Evolutionary conservation across 129 eudicot genomes (phyloP).

Genomic region (Dittrichia graveolens): DNA sequence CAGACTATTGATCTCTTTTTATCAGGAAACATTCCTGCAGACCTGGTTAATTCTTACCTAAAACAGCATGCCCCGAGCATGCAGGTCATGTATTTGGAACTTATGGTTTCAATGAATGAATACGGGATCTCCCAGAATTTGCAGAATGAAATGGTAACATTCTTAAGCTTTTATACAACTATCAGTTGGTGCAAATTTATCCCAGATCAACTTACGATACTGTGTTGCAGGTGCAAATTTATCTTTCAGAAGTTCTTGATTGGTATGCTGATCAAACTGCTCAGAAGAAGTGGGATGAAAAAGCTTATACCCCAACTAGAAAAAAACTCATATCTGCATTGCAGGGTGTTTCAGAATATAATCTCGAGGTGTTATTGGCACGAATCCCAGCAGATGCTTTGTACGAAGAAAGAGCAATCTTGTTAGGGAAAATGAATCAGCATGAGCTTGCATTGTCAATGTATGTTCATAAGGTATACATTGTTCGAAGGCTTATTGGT

Average conservation of each 20-base stretch:
- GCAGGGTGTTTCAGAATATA: slow-evolving; percentile 84
- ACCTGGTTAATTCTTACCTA: slow-evolving; percentile 83
- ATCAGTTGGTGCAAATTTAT: background rate
- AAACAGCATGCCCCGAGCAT: slow-evolving; percentile 91
- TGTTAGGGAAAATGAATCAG: slow-evolving; percentile 96
- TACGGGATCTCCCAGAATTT: slow-evolving; percentile 82
- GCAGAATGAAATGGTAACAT: slow-evolving; percentile 92
- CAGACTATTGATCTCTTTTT: slow-evolving; percentile 92
- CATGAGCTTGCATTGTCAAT: slow-evolving; percentile 96
- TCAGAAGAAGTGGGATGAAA: slow-evolving; percentile 90
- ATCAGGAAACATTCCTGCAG: slow-evolving; percentile 93
- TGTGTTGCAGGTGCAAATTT: slow-evolving; percentile 80
- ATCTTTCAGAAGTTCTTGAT: slow-evolving; percentile 94
- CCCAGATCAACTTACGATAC: slow-evolving; percentile 18
- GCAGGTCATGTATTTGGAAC: slow-evolving; percentile 91
- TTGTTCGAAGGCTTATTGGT: background rate
- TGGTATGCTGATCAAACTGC: slow-evolving; percentile 72
- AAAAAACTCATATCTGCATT: slow-evolving; percentile 85
- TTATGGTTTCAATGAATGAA: slow-evolving; percentile 87
- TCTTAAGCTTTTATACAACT: slow-evolving; percentile 10
- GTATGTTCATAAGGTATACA: slow-evolving; percentile 83
- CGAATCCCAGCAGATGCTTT: slow-evolving; percentile 86
- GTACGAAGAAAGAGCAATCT: slow-evolving; percentile 85
- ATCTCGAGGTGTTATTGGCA: slow-evolving; percentile 71
- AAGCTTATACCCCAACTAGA: slow-evolving; percentile 72